Evolutionary conservation across 2,329 filamentous ascomycete species (phyloP), one percentile per base, ranked within the genome.

Genomic region (Aspergillus ochraceus): DNA sequence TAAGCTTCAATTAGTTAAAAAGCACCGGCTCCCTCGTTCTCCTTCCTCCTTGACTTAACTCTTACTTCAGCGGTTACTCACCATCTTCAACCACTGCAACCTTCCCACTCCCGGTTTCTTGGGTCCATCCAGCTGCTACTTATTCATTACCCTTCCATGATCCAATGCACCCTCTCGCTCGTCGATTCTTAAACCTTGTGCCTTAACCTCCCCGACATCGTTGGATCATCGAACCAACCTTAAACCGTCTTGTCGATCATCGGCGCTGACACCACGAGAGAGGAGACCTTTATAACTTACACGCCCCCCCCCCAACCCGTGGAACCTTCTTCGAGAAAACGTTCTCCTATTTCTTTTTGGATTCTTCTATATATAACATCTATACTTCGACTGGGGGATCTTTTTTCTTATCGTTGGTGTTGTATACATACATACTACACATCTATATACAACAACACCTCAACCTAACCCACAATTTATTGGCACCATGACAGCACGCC

Each of bases 401-500:
- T 42, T 36, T 14, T 12, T 36, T 12, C 3, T 12, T 4, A n/a
- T 17, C 17, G 3, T 36, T 36, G 11, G 10, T 36, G 32, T 36
- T n/a, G 36, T 6, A 42, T n/a, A 22, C 20, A 24, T 14, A 22
- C 19, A 20, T 22, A 47, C 26, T 22, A 20, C 49, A 58, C 50
- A 50, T 47, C 51, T 57, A 55, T 47, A 55, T 54, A 55, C 51
- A 46, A 49, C 24, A 20, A 2, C 42, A 14, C 50, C 11, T 52
- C 58, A 46, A 46, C 52, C 36, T 57, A 42, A n/a, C n/a, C n/a
- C n/a, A n/a, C n/a, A n/a, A 63, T 49, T 64, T 55, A 66, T 52
- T 52, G 68, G 4, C 61, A 71, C 59, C 56, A 77, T 77, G 75
- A 72, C 73, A 26, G 73, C 74, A 51, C 74, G 75, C 46, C 75